Evolutionary conservation across 805 yeast species (phyloP).

Genomic region (Spathaspora sp.): DNA sequence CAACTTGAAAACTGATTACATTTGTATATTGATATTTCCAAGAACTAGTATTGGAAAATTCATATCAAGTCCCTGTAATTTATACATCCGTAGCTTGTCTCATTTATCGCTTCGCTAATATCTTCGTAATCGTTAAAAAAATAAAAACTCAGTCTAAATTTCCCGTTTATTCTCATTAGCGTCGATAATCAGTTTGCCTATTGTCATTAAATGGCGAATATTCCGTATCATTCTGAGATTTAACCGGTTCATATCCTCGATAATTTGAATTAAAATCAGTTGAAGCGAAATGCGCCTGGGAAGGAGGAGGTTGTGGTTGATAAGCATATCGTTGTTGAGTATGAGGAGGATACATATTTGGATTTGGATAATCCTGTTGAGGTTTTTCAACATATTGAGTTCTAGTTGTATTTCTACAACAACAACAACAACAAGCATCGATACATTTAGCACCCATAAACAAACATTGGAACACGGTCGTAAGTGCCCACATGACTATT

Average conservation of each 20-base stretch:
- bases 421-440: slow-evolving; percentile 49
- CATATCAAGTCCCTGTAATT: too few relatives aligned
- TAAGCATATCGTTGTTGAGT: slow-evolving; percentile 5
- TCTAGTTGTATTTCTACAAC: slow-evolving; percentile 26
- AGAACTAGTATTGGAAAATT: too few relatives aligned
- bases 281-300: neutral
- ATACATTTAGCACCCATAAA: slow-evolving; percentile 48
- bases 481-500: slow-evolving; percentile 52
- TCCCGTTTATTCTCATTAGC: neutral
- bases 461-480: slow-evolving; percentile 51
- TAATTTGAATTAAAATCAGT: neutral
- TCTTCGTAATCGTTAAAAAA: too few relatives aligned
- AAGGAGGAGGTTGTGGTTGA: slow-evolving; percentile 6
- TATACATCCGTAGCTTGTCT: too few relatives aligned
- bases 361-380: slow-evolving; percentile 16
- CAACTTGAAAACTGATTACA: too few relatives aligned
- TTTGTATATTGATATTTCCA: too few relatives aligned
- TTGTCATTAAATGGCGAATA: neutral
- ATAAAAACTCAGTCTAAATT: too few relatives aligned
- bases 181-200: neutral
- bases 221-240: neutral
- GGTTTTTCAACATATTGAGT: slow-evolving; percentile 13
- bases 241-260: slow-evolving; percentile 11
- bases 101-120: too few relatives aligned
- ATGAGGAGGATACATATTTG: slow-evolving; percentile 31